Percentiles rank a stretch among this genome's conserved stretches.
Conservation (phyloP, 139 green algal species). For the Tetradesmus lagerheimii region DNA sequence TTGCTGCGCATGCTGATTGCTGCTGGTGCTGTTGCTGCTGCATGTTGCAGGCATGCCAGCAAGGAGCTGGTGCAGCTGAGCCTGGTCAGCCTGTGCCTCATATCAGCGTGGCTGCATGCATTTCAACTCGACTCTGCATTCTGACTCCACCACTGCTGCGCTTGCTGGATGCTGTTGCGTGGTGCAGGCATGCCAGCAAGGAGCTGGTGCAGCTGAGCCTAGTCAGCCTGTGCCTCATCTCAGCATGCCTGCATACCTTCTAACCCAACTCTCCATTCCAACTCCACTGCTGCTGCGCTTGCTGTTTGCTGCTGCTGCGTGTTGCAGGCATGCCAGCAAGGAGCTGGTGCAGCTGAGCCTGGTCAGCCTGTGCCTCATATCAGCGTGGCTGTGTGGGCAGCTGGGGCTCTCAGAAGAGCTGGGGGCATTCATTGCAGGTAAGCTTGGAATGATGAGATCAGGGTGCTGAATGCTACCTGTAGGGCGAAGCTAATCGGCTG, state of each 20-base stretch:
- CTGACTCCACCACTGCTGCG: too few relatives aligned
- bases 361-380: slow-evolving; percentile 85
- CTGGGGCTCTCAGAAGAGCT: slow-evolving; percentile 89
- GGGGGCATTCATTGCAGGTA: slow-evolving; percentile 93
- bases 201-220: slow-evolving; percentile 90
- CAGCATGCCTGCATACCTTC: too few relatives aligned
- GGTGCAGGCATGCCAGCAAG: slow-evolving; percentile 47
- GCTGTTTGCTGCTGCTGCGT: neutral
- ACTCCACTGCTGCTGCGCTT: too few relatives aligned
- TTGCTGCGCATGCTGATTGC: neutral
- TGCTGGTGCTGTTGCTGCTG: neutral
- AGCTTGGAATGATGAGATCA: too few relatives aligned
- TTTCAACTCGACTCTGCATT: too few relatives aligned
- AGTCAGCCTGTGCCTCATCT: slow-evolving; percentile 86
- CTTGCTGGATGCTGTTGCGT: neutral
- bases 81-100: slow-evolving; percentile 86
- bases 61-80: slow-evolving; percentile 89
- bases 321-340: slow-evolving; percentile 46
- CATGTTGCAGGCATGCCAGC: slow-evolving; percentile 46
- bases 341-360: slow-evolving; percentile 90
- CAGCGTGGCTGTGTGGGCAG: slow-evolving; percentile 69
- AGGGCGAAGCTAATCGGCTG: too few relatives aligned
- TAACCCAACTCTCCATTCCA: too few relatives aligned
- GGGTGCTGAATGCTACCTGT: too few relatives aligned
- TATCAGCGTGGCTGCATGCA: slow-evolving; percentile 70